Percentiles rank a stretch among this genome's conserved stretches.
Conservation (phyloP, 2,329 filamentous ascomycete species). For the Onygena corvina region DNA sequence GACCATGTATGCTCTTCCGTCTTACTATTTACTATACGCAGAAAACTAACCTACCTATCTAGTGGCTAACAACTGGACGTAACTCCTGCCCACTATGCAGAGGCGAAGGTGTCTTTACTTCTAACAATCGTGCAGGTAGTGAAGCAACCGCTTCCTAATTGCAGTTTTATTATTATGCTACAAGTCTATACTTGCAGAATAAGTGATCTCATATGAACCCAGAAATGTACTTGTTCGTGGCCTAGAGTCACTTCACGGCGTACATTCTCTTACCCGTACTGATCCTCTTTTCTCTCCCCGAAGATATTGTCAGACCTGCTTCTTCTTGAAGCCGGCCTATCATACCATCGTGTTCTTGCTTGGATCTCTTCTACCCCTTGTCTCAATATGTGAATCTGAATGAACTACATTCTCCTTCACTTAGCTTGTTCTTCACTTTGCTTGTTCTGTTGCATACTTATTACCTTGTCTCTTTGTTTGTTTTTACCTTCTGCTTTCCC, state of each 20-base stretch:
- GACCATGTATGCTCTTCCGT: conserved; percentile 46
- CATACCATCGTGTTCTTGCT: background rate
- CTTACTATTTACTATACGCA: background rate
- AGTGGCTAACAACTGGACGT: conserved; percentile 58
- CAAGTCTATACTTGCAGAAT: background rate
- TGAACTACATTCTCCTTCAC: background rate
- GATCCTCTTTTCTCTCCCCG: background rate
- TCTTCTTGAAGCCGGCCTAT: background rate
- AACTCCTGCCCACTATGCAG: conserved; percentile 53
- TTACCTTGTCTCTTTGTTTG: background rate
- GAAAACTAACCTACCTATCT: background rate
- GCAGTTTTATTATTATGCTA: background rate
- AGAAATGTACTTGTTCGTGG: background rate
- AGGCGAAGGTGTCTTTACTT: conserved; percentile 45
- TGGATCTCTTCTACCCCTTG: background rate
- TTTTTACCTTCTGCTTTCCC: background rate
- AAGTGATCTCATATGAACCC: too few species aligned
- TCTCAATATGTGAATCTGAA: conserved; percentile 3
- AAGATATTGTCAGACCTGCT: background rate
- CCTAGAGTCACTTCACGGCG: background rate
- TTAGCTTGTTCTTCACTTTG: background rate
- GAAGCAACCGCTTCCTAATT: background rate
- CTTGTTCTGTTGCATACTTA: conserved; percentile 1
- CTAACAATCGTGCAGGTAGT: conserved; percentile 5
- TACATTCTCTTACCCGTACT: background rate